Conservation (phyloP, 2,329 filamentous ascomycete genomes). For the Gaeumannomyces sp. region DNA sequence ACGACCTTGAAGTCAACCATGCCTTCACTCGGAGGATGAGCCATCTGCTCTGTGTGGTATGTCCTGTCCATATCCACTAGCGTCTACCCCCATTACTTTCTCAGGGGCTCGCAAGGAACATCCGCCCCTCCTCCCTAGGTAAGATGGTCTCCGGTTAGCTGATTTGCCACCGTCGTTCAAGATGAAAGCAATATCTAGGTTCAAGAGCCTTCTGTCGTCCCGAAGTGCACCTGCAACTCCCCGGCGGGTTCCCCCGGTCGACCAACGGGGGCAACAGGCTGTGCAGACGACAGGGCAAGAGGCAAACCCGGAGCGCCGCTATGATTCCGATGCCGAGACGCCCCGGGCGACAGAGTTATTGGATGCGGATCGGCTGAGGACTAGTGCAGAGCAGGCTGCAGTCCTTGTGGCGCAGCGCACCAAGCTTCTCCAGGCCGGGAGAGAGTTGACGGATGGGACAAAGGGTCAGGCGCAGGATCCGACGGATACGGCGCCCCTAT, state of each 20-base stretch:
- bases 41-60: conserved; percentile 75
- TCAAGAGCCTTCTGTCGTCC: conserved; percentile 65
- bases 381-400: conserved; percentile 37
- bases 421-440: conserved; percentile 26
- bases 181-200: conserved; percentile 88
- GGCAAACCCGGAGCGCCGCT: background rate
- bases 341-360: background rate
- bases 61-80: conserved; percentile 24
- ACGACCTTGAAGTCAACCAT: conserved; percentile 81
- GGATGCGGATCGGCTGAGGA: background rate
- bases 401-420: conserved; percentile 41
- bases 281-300: conserved; percentile 20
- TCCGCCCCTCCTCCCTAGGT: too few relatives aligned
- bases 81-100: background rate
- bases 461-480: conserved; percentile 60
- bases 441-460: background rate
- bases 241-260: background rate
- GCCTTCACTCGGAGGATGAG: conserved; percentile 89
- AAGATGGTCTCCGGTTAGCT: background rate
- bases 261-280: conserved; percentile 15
- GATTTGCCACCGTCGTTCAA: conserved; percentile 25
- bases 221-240: conserved; percentile 24
- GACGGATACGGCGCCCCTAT: conserved; percentile 54
- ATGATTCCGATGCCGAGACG: background rate
- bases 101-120: background rate